These are phyloP conservation scores for Epichloe uncinata DNA, from an alignment of 2,329 filamentous ascomycete species.

Conservation along the genomic window DNA sequence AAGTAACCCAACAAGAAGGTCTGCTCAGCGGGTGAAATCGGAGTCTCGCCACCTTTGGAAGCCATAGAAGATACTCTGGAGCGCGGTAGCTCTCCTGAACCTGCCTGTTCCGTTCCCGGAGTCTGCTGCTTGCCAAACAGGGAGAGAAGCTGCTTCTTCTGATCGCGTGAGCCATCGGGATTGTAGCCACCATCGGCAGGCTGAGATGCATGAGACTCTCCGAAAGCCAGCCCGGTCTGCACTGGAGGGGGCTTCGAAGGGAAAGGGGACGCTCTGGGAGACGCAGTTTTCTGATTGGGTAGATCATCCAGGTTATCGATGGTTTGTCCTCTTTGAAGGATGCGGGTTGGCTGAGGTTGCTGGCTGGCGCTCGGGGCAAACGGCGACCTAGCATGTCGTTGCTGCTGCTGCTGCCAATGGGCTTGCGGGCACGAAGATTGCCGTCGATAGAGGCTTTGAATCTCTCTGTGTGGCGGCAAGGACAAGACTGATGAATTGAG, in stretches of 20 bases:
- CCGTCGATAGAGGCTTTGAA: not conserved
- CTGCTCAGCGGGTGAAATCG: constrained; percentile 57
- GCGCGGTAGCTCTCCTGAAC: constrained; percentile 9
- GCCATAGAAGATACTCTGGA: constrained; percentile 32
- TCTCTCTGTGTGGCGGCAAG: constrained; percentile 6
- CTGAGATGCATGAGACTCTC: not conserved
- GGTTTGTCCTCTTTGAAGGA: constrained; percentile 23
- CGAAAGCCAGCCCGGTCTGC: not conserved
- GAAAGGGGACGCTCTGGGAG: constrained; percentile 13
- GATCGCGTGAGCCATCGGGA: constrained; percentile 16
- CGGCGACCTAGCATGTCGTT: not conserved
- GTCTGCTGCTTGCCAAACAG: constrained; percentile 41
- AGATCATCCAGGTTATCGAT: constrained; percentile 10
- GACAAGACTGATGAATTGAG: constrained; percentile 7
- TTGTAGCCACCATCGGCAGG: constrained; percentile 7
- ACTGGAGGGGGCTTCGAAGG: constrained; percentile 8
- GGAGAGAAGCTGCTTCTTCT: constrained; percentile 36
- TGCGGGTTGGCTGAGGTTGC: constrained; percentile 16
- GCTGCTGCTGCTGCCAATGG: not conserved
- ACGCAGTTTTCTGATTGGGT: constrained; percentile 3
- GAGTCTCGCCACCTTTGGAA: constrained; percentile 30
- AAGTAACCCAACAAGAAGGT: constrained; percentile 66
- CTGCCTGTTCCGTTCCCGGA: not conserved
- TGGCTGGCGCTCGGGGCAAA: not conserved
- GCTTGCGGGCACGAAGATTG: constrained; percentile 6